Evolutionary conservation across 768 basidiomycete species (phyloP), one percentile per base, ranked within the genome.

Genomic region (Cytidiella melzeri): DNA sequence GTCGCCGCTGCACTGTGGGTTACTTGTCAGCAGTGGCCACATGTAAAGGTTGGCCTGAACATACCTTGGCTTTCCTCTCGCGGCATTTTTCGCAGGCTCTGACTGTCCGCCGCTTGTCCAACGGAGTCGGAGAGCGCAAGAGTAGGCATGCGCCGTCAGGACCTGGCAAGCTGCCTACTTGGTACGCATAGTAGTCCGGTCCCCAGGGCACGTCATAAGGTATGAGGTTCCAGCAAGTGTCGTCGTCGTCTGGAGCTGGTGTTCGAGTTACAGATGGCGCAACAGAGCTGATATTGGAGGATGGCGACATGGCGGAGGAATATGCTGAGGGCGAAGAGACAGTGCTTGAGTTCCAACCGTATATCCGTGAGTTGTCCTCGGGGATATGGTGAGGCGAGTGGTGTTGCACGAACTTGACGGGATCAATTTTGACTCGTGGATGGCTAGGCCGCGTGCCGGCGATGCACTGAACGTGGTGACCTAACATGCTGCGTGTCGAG

Each of bases 191-290:
- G 52, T 69, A 69, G 26, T 61, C 61, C 26, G 56, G 51, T 6
- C 69, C 69, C 69, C 69, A 69, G 1, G 69, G 65, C 15, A 70
- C 64, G 53, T 70, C 60, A 56, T 70, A 70, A 5, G 69, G 67
- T 39, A 68, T 62, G 43, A 70, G 64, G 45, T 69, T 66, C 69
- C 69, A 70, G 15, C 30, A 34, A 36, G 57, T 55, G 26, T 66
- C 64, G 26, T 58, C 60, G 9, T 34, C 30, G 50, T 34, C 18
- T 58, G 56, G n/a, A 53, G 36, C 6, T n/a, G 10, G 12, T 26
- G 18, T 19, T n/a, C n/a, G 41, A 18, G 41, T 25, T 28, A 50
- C 19, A 12, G 42, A 9, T 39, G 42, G 15, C 23, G 26, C 18
- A 19, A 50, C 45, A n/a, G 50, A 51, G 20, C 10, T 10, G 36